phyloP scores from a whole-genome alignment of 2,329 filamentous ascomycete species.

The Sphaerulina vaccinii region DNA sequence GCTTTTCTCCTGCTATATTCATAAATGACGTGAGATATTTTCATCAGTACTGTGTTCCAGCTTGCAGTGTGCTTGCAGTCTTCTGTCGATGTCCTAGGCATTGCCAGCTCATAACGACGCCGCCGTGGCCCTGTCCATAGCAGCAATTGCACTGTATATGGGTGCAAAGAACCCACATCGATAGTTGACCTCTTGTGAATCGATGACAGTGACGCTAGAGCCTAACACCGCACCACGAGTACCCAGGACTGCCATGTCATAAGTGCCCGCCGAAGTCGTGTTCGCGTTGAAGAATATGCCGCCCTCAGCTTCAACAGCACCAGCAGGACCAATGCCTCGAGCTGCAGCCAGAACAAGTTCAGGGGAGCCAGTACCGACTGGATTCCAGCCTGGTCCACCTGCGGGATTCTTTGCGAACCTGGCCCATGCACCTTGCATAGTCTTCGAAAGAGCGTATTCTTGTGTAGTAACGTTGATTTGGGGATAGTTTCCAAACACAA shows the following conservation, averaged over 20 bases:
- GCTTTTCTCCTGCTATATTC: background rate
- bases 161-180: conserved; percentile 30
- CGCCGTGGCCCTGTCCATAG: conserved; percentile 5
- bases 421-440: conserved; percentile 39
- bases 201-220: conserved; percentile 35
- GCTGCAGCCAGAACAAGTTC: background rate
- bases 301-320: conserved; percentile 28
- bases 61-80: background rate
- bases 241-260: conserved; percentile 31
- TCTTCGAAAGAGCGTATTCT: conserved; percentile 34
- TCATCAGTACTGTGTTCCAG: background rate
- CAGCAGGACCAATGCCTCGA: conserved; percentile 12
- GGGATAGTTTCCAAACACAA: conserved; percentile 39
- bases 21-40: background rate
- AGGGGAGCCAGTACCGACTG: background rate
- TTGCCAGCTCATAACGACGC: background rate
- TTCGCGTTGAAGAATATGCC: conserved; percentile 24
- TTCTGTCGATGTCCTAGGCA: background rate
- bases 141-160: conserved; percentile 21
- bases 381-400: conserved; percentile 40
- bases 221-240: conserved; percentile 25
- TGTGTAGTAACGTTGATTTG: conserved; percentile 32
- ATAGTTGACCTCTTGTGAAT: conserved; percentile 30
- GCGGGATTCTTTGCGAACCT: conserved; percentile 40
- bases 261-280: conserved; percentile 25